Conservation (phyloP, 208 protist species). For the Perkinsela sp. region DNA sequence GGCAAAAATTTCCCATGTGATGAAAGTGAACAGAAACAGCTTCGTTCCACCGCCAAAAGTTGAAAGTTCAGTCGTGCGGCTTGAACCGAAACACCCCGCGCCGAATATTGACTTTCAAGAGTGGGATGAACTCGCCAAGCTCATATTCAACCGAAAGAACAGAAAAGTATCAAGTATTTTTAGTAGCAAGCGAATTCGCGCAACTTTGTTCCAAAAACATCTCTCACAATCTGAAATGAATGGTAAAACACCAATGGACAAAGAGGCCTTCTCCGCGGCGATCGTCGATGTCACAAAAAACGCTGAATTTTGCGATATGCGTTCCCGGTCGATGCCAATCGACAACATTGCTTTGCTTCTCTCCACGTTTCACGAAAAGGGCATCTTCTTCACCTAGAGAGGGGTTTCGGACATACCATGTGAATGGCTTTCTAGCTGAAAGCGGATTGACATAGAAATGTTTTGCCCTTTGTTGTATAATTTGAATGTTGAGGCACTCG, state of each 20-base stretch:
- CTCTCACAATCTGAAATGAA: slow-evolving; percentile 52
- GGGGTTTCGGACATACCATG: no score
- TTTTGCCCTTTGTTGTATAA: no score
- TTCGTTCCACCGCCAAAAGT: slow-evolving; percentile 98
- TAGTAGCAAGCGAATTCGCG: slow-evolving; percentile 33
- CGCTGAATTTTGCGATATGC: not conserved
- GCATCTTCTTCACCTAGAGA: slow-evolving; percentile 5
- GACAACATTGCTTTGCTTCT: slow-evolving; percentile 2
- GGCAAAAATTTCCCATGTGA: slow-evolving; percentile 79
- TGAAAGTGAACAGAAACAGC: slow-evolving; percentile 95
- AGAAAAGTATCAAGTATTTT: slow-evolving; percentile 93
- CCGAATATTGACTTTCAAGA: slow-evolving; percentile 94
- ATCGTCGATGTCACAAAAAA: not conserved
- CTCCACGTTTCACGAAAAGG: slow-evolving; percentile 1
- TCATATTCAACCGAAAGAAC: slow-evolving; percentile 96
- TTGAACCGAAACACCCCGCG: slow-evolving; percentile 84
- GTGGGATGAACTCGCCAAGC: slow-evolving; percentile 94
- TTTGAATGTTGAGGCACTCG: no score
- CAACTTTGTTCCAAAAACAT: slow-evolving; percentile 40
- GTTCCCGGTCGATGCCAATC: slow-evolving; percentile 2
- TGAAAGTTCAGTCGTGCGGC: slow-evolving; percentile 89
- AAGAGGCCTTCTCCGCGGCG: not conserved
- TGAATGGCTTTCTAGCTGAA: no score
- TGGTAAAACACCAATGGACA: slow-evolving; percentile 5
- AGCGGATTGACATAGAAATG: no score